Conservation (phyloP, 2,329 filamentous ascomycete genomes). For the Paecilomyces sp. region DNA sequence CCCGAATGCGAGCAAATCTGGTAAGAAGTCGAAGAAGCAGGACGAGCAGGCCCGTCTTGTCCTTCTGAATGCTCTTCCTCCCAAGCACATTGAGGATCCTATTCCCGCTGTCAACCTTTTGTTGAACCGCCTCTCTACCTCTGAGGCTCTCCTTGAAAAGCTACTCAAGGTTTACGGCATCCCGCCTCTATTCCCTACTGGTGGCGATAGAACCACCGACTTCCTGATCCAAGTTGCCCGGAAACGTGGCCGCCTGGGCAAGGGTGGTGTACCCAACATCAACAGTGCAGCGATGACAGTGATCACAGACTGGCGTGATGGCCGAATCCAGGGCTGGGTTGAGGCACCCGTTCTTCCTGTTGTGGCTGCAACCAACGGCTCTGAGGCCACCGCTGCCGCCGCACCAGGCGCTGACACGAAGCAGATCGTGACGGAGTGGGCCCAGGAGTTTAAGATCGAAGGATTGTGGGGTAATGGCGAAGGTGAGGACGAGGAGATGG, state of each 20-base stretch:
- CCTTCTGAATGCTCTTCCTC: slow-evolving; percentile 84
- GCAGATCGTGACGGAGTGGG: slow-evolving; percentile 86
- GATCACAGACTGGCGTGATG: slow-evolving; percentile 94
- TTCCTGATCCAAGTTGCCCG: slow-evolving; percentile 93
- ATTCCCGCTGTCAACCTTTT: slow-evolving; percentile 79
- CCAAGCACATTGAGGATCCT: slow-evolving; percentile 89
- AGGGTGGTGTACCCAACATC: slow-evolving; percentile 85
- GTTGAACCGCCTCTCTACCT: slow-evolving; percentile 69
- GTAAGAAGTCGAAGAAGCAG: slow-evolving; percentile 57
- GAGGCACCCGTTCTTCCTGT: slow-evolving; percentile 64
- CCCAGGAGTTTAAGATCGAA: slow-evolving; percentile 89
- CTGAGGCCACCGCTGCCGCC: slow-evolving; percentile 20
- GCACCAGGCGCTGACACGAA: slow-evolving; percentile 58
- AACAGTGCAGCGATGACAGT: slow-evolving; percentile 84
- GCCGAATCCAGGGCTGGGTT: slow-evolving; percentile 86
- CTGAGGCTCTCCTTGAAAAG: slow-evolving; percentile 67
- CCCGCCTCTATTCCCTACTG: slow-evolving; percentile 62
- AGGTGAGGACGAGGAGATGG: slow-evolving; percentile 32
- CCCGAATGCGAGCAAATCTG: slow-evolving; percentile 52
- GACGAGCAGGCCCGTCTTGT: slow-evolving; percentile 75
- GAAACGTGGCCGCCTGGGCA: slow-evolving; percentile 81
- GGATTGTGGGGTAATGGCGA: slow-evolving; percentile 73
- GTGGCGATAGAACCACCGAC: slow-evolving; percentile 75
- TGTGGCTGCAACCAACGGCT: slow-evolving; percentile 34
- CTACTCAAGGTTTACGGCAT: slow-evolving; percentile 79